These are phyloP conservation scores for Cercospora janseana DNA, from an alignment of 2,329 filamentous ascomycete species.

Conservation along the genomic window DNA sequence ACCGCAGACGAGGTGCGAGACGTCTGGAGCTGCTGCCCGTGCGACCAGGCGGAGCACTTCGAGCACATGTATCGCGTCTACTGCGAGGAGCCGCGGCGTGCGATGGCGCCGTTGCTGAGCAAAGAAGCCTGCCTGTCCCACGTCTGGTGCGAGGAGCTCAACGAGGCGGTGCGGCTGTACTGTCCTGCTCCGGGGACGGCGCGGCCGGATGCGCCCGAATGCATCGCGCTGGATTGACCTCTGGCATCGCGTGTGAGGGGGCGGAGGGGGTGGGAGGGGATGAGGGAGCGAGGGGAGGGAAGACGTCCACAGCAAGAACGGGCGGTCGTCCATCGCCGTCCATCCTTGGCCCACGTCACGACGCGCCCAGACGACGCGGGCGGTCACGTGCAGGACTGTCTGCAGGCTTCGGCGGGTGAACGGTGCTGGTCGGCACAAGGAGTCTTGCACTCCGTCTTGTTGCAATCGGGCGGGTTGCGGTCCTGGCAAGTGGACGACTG, in stretches of 20 bases:
- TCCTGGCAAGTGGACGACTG: too few relatives aligned
- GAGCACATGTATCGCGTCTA: constrained; percentile 3
- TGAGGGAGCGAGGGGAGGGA: too few relatives aligned
- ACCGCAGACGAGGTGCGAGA: not conserved
- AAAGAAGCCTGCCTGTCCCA: not conserved
- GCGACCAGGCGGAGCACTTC: not conserved
- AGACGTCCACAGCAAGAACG: too few relatives aligned
- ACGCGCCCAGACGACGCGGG: too few relatives aligned
- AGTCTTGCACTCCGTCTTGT: too few relatives aligned
- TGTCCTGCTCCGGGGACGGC: not conserved
- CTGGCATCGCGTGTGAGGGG: not conserved
- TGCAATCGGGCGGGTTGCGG: too few relatives aligned
- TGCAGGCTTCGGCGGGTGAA: too few relatives aligned
- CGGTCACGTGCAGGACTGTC: too few relatives aligned
- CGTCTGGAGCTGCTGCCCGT: constrained; percentile 2
- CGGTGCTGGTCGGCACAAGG: too few relatives aligned
- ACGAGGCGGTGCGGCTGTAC: not conserved
- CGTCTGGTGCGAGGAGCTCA: constrained; percentile 4
- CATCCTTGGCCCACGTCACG: too few relatives aligned
- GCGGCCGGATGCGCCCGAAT: not conserved
- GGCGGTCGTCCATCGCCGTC: too few relatives aligned
- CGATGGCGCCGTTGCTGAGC: not conserved
- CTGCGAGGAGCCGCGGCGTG: not conserved
- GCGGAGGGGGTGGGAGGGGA: too few relatives aligned
- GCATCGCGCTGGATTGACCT: constrained; percentile 1